Evolutionary conservation across 2,329 filamentous ascomycete species (phyloP).

Genomic region (Metarhizium brunneum): DNA sequence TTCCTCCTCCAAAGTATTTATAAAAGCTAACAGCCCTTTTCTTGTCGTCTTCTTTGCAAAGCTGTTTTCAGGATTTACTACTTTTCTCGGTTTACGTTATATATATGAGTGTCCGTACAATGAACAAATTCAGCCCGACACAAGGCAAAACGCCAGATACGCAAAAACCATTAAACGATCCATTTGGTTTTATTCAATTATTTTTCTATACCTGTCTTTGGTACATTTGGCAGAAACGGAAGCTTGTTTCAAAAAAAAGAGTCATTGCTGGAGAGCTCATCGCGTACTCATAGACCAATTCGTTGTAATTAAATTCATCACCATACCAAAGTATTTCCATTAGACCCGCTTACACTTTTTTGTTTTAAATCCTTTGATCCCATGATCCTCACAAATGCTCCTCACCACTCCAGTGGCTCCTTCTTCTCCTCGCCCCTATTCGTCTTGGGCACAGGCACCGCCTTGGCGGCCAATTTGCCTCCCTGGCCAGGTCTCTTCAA

Average conservation of each 20-base stretch:
- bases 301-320: background rate
- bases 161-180: too few relatives aligned
- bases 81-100: too few relatives aligned
- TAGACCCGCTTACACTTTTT: background rate
- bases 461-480: constrained; percentile 47
- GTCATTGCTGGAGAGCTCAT: background rate
- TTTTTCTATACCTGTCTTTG: background rate
- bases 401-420: constrained; percentile 84
- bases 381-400: background rate
- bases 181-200: too few relatives aligned
- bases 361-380: background rate
- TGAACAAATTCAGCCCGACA: too few relatives aligned
- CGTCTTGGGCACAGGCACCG: constrained; percentile 70
- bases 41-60: too few relatives aligned
- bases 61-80: too few relatives aligned
- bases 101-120: too few relatives aligned
- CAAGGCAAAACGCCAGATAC: too few relatives aligned
- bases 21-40: too few relatives aligned
- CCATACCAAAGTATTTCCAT: background rate
- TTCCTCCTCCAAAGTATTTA: too few relatives aligned
- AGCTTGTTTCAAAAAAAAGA: background rate
- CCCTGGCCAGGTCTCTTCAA: constrained; percentile 45
- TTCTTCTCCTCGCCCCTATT: constrained; percentile 76
- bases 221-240: background rate
- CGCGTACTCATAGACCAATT: background rate